A percentile compares a stretch with the other conserved stretches of the same genome.
Conservation (phyloP, 805 yeast species). For the Metschnikowia cubensis region DNA sequence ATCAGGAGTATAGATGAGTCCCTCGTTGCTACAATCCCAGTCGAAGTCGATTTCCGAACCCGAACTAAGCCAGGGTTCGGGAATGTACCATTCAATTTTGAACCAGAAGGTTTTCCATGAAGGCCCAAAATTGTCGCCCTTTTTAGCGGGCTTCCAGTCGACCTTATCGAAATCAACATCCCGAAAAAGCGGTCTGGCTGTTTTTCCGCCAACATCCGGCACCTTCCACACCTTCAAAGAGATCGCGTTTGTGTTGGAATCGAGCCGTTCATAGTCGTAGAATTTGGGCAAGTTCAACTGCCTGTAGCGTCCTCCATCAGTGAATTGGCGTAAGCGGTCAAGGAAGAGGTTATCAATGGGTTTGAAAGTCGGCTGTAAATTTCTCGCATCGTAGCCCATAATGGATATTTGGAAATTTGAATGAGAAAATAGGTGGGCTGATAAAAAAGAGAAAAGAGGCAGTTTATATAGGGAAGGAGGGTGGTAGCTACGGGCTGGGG, state of each 20-base stretch:
- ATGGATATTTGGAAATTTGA: neutral
- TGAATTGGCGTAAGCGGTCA: conserved; percentile 71
- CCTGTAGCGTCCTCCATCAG: conserved; percentile 72
- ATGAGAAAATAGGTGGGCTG: neutral
- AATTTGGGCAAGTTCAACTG: conserved; percentile 76
- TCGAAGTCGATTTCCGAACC: conserved; percentile 55
- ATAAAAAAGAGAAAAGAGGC: neutral
- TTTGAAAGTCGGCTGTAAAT: conserved; percentile 60
- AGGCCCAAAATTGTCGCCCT: conserved; percentile 84
- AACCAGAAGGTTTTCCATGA: conserved; percentile 98
- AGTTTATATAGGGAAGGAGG: too few species aligned
- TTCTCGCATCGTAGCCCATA: conserved; percentile 19
- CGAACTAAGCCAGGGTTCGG: conserved; percentile 49
- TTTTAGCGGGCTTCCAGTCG: conserved; percentile 52
- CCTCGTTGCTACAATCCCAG: conserved; percentile 88
- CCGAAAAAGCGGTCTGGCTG: conserved; percentile 59
- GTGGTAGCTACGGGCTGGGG: neutral
- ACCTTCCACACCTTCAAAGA: conserved; percentile 67
- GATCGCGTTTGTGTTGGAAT: conserved; percentile 42
- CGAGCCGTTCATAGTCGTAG: conserved; percentile 60
- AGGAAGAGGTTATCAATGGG: conserved; percentile 73
- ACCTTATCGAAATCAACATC: conserved; percentile 47
- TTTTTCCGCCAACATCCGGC: conserved; percentile 49
- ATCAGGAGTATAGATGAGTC: conserved; percentile 61
- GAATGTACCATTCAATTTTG: conserved; percentile 60